Evolutionary conservation across 768 basidiomycete species (phyloP), one percentile per base, ranked within the genome.

Genomic region (Leccinellum luteum): DNA sequence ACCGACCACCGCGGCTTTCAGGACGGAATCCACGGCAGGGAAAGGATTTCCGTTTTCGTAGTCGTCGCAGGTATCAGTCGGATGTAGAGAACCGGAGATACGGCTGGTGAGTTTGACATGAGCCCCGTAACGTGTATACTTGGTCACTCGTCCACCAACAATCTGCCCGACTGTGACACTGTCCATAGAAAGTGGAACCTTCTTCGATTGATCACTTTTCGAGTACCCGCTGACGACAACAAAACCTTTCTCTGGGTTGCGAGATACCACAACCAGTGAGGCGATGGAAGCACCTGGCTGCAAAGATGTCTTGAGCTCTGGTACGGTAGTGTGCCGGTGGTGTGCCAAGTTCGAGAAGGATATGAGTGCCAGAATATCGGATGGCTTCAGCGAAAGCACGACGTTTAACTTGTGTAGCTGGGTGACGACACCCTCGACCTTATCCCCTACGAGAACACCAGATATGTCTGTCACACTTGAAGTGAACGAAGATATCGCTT

Each of bases 301-400:
- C 49, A 98, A 74, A 8, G 75, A 71, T 3, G 75, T 73, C 25
- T 84, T 83, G 23, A 94, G 76, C 65, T 90, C 88, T 25, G 86
- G 76, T 17, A 88, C 74, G 2, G 86, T 78, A n/a, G 84, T 70
- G 28, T 76, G 79, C 34, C 90, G 84, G 62, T 88, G 84, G 62
- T 92, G 93, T 12, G 95, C 94, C 56, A 98, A 77, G 61, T 90
- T 90, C 67, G 88, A 88, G 60, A 97, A 75, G 0, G 95, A 93
- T n/a, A 98, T 74, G 25, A 98, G 79, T 0, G 92, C 94, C 38
- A 85, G 85, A 43, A 88, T 79, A 63, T 83, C 78, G 4, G 83
- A 84, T 2, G 89, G 87, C 55, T 85, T 76, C 25, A 98, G 81
- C 13, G 82, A 81, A 50, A 98, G 75, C 23, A 94, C 78, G 28